Percentiles rank a stretch among this genome's conserved stretches.
Conservation (phyloP, 2,329 filamentous ascomycete genomes). For the Diaporthe batatas region DNA sequence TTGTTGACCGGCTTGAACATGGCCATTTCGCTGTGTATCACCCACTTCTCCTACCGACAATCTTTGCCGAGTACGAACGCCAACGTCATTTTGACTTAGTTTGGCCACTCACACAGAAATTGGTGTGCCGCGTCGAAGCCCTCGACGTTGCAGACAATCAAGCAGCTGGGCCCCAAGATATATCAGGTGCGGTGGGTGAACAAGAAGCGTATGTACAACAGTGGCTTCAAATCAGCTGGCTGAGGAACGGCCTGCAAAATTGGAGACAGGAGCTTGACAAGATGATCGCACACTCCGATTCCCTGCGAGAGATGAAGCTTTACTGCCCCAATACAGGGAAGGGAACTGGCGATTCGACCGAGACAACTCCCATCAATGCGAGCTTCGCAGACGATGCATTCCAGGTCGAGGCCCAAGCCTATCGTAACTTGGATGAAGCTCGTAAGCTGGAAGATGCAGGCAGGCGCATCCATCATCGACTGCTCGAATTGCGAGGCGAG, state of each 20-base stretch:
- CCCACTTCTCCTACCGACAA: background rate
- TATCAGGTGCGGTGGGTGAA: background rate
- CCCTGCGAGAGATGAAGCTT: background rate
- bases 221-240: background rate
- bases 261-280: conserved; percentile 1
- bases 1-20: background rate
- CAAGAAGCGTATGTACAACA: background rate
- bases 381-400: conserved; percentile 21
- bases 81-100: background rate
- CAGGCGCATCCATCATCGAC: conserved; percentile 39
- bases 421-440: background rate
- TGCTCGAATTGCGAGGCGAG: conserved; percentile 40
- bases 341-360: background rate
- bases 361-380: conserved; percentile 18
- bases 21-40: background rate
- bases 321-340: background rate
- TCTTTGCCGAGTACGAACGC: conserved; percentile 1
- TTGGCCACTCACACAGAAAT: background rate
- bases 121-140: background rate
- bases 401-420: background rate
- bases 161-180: background rate
- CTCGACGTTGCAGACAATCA: background rate
- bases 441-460: conserved; percentile 28
- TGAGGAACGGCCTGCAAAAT: background rate
- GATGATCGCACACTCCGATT: background rate